Evolutionary conservation across 2,329 filamentous ascomycete species (phyloP).

Genomic region (Hymenoscyphus repandus): DNA sequence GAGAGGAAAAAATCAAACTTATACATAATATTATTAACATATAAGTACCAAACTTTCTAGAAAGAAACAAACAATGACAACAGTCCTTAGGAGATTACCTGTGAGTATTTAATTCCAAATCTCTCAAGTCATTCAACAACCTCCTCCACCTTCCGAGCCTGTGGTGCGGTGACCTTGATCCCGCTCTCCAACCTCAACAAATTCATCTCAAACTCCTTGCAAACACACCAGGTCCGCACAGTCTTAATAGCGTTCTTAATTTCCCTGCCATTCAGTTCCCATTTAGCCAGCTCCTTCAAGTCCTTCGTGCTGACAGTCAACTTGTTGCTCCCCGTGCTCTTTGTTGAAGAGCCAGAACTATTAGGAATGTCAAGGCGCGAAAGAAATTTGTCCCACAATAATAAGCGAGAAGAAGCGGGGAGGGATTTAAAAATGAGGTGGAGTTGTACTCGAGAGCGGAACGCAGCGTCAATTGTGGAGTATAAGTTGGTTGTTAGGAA

Average conservation of each 20-base stretch:
- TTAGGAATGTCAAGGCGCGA: slow-evolving; percentile 28
- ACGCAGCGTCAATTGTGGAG: slow-evolving; percentile 30
- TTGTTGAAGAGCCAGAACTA: not conserved
- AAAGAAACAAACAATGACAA: too few species aligned
- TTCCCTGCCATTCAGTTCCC: too few species aligned
- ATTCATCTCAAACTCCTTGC: slow-evolving; percentile 40
- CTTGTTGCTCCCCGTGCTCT: not conserved
- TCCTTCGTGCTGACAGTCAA: not conserved
- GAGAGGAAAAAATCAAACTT: too few species aligned
- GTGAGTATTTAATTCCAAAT: too few species aligned
- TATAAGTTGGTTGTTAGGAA: slow-evolving; percentile 14
- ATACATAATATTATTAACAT: too few species aligned
- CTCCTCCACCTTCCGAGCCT: slow-evolving; percentile 32
- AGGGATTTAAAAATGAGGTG: slow-evolving; percentile 42
- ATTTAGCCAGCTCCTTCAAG: not conserved
- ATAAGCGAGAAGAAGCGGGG: slow-evolving; percentile 33
- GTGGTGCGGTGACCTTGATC: slow-evolving; percentile 41
- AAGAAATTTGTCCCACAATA: slow-evolving; percentile 44
- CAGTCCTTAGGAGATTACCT: too few species aligned
- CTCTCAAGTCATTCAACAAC: too few species aligned
- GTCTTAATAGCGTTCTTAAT: too few species aligned
- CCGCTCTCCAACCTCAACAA: slow-evolving; percentile 39
- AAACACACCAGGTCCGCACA: slow-evolving; percentile 40
- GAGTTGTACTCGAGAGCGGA: slow-evolving; percentile 41
- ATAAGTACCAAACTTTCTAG: too few species aligned